These are phyloP conservation scores for Xanthoconium stramineum DNA, from an alignment of 768 basidiomycete genomes.

Conservation along the genomic window DNA sequence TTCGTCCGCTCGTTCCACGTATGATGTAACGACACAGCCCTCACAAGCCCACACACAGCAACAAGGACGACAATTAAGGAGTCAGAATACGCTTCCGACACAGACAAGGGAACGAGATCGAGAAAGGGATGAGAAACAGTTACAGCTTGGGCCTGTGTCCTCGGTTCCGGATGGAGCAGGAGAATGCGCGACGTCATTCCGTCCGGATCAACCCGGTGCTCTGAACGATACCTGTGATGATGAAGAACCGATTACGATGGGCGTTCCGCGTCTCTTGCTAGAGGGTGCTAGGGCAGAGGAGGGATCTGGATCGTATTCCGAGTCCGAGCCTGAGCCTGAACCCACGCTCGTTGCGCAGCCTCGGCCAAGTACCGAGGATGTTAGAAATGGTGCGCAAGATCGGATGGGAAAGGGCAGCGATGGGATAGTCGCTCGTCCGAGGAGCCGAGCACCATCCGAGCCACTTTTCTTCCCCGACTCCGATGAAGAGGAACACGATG, in stretches of 20 bases:
- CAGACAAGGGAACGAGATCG: not conserved
- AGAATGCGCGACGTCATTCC: not conserved
- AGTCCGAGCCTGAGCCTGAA: conserved; percentile 12
- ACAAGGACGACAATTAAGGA: not conserved
- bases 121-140: conserved; percentile 2
- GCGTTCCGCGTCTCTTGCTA: conserved; percentile 9
- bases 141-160: not conserved
- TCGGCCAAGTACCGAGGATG: not conserved
- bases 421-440: conserved; percentile 2
- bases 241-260: conserved; percentile 7
- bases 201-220: not conserved
- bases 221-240: not conserved
- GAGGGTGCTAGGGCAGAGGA: not conserved
- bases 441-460: conserved; percentile 14
- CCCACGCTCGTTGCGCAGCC: conserved; percentile 17
- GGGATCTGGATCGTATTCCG: conserved; percentile 3
- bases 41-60: conserved; percentile 18
- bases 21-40: conserved; percentile 41
- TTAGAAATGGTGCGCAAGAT: not conserved
- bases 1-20: conserved; percentile 71
- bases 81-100: not conserved
- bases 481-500: conserved; percentile 9
- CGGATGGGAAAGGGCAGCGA: not conserved
- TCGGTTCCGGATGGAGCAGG: not conserved
- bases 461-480: conserved; percentile 28